A percentile compares a stretch with the other conserved stretches of the same genome.
Conservation (phyloP, 1,284 basidiomycete species). For the Ceratobasidium sp. region DNA sequence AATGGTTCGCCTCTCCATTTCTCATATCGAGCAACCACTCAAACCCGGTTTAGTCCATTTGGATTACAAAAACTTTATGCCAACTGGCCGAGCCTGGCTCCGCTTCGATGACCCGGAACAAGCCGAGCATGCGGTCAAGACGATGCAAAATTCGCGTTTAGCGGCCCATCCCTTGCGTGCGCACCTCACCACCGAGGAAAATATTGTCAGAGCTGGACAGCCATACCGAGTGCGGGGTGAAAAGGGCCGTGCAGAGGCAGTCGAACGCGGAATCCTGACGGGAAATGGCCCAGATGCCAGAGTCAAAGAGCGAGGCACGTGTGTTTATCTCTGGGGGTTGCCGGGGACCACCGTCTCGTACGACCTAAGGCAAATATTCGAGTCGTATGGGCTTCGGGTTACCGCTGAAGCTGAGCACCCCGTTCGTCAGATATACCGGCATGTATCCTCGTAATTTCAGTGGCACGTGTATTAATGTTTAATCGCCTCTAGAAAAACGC, state of each 20-base stretch:
- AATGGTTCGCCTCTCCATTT: conserved; percentile 40
- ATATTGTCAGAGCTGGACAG: conserved; percentile 54
- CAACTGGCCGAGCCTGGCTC: conserved; percentile 69
- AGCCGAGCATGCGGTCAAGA: conserved; percentile 60
- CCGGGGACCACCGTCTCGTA: conserved; percentile 62
- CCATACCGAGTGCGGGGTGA: conserved; percentile 59
- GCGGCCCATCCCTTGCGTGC: conserved; percentile 54
- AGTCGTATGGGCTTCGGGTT: conserved; percentile 62
- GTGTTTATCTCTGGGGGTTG: conserved; percentile 72
- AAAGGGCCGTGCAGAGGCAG: conserved; percentile 61
- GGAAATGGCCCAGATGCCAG: conserved; percentile 69
- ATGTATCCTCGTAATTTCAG: conserved; percentile 53
- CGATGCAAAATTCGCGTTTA: conserved; percentile 61
- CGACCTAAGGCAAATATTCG: conserved; percentile 61
- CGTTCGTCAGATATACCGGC: conserved; percentile 67
- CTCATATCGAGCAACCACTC: conserved; percentile 28
- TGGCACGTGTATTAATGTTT: conserved; percentile 1
- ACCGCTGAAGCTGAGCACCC: conserved; percentile 58
- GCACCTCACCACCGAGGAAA: conserved; percentile 49
- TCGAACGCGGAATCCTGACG: conserved; percentile 58
- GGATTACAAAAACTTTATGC: conserved; percentile 69
- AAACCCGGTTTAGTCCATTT: conserved; percentile 64
- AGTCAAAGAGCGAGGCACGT: conserved; percentile 62
- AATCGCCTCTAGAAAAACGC: conserved; percentile 20
- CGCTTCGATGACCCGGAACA: conserved; percentile 64